Evolutionary conservation across 1,284 basidiomycete genomes (phyloP).

Genomic region (Apiotrichum porosum): DNA sequence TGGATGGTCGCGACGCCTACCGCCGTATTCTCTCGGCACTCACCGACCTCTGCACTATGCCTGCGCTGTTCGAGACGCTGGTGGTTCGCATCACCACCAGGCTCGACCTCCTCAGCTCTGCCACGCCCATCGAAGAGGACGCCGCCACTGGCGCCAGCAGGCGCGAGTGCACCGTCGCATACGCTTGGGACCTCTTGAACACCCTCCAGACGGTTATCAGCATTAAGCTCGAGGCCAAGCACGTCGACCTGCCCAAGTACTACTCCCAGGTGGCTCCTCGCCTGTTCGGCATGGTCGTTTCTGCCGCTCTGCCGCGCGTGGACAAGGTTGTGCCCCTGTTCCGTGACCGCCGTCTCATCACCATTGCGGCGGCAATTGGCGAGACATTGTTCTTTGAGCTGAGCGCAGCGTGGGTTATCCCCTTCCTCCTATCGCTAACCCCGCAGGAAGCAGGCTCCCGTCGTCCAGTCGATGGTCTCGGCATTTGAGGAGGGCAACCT

Average conservation of each 20-base stretch:
- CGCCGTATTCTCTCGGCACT: slow-evolving; percentile 69
- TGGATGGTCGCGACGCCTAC: slow-evolving; percentile 58
- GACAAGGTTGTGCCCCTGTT: slow-evolving; percentile 47
- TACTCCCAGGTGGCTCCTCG: slow-evolving; percentile 66
- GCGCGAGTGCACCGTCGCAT: slow-evolving; percentile 63
- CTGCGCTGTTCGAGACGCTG: slow-evolving; percentile 77
- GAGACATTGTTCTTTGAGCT: slow-evolving; percentile 65
- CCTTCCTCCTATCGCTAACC: not conserved
- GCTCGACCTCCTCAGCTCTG: slow-evolving; percentile 59
- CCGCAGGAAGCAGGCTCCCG: slow-evolving; percentile 53
- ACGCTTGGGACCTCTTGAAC: slow-evolving; percentile 73
- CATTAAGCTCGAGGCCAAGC: slow-evolving; percentile 59
- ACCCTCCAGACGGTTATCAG: slow-evolving; percentile 62
- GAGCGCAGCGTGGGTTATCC: slow-evolving; percentile 56
- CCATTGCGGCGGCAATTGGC: slow-evolving; percentile 61
- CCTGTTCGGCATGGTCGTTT: slow-evolving; percentile 66
- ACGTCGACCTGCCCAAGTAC: slow-evolving; percentile 73
- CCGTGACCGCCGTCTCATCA: slow-evolving; percentile 62
- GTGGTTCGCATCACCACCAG: slow-evolving; percentile 74
- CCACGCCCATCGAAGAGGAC: too few relatives aligned
- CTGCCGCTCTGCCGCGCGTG: slow-evolving; percentile 47
- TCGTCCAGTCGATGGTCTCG: slow-evolving; percentile 56
- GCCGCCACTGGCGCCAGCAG: slow-evolving; percentile 3
- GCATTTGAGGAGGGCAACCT: slow-evolving; percentile 62
- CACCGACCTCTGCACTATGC: slow-evolving; percentile 66